These are phyloP conservation scores for Colletotrichum sp. DNA, from an alignment of 2,329 filamentous ascomycete species.

Conservation along the genomic window DNA sequence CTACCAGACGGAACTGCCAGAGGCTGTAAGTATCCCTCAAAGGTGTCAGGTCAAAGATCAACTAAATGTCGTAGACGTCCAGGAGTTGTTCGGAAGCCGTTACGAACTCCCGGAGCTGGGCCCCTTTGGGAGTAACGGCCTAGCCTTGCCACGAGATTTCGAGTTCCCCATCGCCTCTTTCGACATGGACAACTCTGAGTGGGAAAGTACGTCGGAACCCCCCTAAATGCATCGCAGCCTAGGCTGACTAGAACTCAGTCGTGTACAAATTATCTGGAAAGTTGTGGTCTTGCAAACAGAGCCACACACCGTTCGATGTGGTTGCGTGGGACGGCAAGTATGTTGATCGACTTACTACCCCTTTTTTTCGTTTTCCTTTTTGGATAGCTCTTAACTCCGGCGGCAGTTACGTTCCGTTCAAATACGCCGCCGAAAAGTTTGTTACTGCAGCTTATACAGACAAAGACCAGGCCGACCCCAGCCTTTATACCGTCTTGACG, in stretches of 20 bases:
- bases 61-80: slow-evolving; percentile 46
- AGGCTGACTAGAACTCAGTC: slow-evolving; percentile 33
- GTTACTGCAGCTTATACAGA: slow-evolving; percentile 62
- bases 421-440: slow-evolving; percentile 58
- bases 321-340: slow-evolving; percentile 72
- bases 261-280: slow-evolving; percentile 65
- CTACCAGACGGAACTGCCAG: slow-evolving; percentile 61
- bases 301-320: slow-evolving; percentile 69
- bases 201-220: slow-evolving; percentile 21
- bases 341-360: slow-evolving; percentile 47
- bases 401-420: slow-evolving; percentile 39
- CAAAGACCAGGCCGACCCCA: slow-evolving; percentile 68
- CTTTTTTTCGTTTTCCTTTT: background rate
- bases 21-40: slow-evolving; percentile 44
- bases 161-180: slow-evolving; percentile 61
- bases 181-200: slow-evolving; percentile 36
- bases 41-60: background rate
- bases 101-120: slow-evolving; percentile 70
- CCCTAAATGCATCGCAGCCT: background rate
- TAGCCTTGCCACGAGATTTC: slow-evolving; percentile 70
- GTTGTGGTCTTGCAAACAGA: slow-evolving; percentile 62
- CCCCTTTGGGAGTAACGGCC: slow-evolving; percentile 66
- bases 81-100: slow-evolving; percentile 68
- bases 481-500: slow-evolving; percentile 65
- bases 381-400: background rate